Evolutionary conservation across 2,329 filamentous ascomycete genomes (phyloP).

Genomic region (Aspergillus quadrilineatus): DNA sequence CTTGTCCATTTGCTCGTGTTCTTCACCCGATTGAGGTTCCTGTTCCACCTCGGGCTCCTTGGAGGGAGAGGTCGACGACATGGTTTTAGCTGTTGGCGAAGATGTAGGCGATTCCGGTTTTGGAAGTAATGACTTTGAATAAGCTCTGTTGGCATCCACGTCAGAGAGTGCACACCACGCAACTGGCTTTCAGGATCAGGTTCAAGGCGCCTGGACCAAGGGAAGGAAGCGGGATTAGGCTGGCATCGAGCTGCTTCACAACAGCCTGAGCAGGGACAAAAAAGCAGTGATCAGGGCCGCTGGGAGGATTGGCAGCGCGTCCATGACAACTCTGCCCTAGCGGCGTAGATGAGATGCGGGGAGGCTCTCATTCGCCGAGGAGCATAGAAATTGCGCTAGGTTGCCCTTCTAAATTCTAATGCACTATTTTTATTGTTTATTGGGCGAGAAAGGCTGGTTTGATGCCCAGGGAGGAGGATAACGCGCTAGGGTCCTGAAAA

Average conservation of each 20-base stretch:
- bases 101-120: conserved; percentile 37
- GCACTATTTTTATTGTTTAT: conserved; percentile 9
- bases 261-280: conserved; percentile 29
- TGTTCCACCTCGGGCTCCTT: conserved; percentile 87
- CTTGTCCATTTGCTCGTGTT: conserved; percentile 84
- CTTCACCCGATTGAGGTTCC: conserved; percentile 88
- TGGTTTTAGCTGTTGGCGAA: conserved; percentile 62
- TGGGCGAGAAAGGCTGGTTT: conserved; percentile 7
- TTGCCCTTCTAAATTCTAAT: conserved; percentile 10
- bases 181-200: conserved; percentile 25
- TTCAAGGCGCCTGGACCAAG: conserved; percentile 26
- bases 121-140: conserved; percentile 33
- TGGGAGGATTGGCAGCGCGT: conserved; percentile 33
- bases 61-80: conserved; percentile 94
- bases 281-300: conserved; percentile 25
- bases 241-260: conserved; percentile 42
- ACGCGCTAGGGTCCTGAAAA: conserved; percentile 13
- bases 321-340: conserved; percentile 28
- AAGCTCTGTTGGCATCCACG: conserved; percentile 47
- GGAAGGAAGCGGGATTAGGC: conserved; percentile 28
- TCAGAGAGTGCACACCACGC: conserved; percentile 39
- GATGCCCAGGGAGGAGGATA: conserved; percentile 14
- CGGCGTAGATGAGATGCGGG: conserved; percentile 27
- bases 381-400: conserved; percentile 20
- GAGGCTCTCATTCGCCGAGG: conserved; percentile 23